Evolutionary conservation across 31 red algal genomes (phyloP), one percentile per base, ranked within the genome.

Genomic region (Endocladia muricata): DNA sequence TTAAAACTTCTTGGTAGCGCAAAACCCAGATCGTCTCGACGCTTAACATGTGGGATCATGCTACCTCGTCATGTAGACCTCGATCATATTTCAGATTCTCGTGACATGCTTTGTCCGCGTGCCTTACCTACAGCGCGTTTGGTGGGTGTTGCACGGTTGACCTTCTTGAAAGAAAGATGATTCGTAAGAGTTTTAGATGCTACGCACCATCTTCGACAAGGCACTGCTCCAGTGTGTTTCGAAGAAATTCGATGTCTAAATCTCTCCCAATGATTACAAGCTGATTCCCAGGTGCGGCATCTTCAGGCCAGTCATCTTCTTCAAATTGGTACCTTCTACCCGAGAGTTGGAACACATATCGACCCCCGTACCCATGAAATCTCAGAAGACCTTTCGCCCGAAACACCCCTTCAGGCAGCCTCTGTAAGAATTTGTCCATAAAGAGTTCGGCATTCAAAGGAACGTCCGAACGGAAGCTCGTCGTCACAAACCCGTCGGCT

Each of bases 241-340:
- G 66, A 3, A 92, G 36, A 15, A 9, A 31, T 15, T 81, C 70
- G 26, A 84, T 44, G 49, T 95, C 85, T 37, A 95, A 67, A 63
- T 86, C 79, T 35, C 68, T 82, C 9, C 93, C 93, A 62, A 95
- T 95, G 29, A 95, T 81, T 3, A 95, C 93, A 23, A 97, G 17
- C 41, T 97, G 94, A 37, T 83, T 88, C n/a, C 80, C 83, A 28
- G 74, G 88, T 26, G 79, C 80, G 5, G 73, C 75, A 19, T 73
- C 82, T 32, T 79, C 70, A 25, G 94, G 94, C 94, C 94, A 97
- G n/a, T 92, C 88, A 61, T 91, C 88, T 52, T 91, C 70, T 48
- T 97, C 88, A 49, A 97, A 70, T 37, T 92, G 84, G 26, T 78
- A 89, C 59, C 94, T 42, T 69, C 89, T 84, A 54, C 89, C 94